Conservation (phyloP, 345 rosid genomes). For the Aurinia saxatilis region DNA sequence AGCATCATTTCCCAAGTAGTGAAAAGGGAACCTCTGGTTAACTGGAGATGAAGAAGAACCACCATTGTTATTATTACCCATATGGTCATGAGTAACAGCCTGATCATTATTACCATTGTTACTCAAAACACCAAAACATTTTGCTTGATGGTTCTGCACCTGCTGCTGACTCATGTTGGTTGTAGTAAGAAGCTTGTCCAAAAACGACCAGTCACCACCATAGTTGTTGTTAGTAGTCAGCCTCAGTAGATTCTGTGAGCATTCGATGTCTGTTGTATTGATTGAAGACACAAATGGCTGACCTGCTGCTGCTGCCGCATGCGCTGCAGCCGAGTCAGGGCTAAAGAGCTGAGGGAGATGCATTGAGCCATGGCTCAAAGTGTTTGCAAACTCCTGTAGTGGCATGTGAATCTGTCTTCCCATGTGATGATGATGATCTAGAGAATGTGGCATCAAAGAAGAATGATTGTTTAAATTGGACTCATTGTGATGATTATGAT, state of each 20-base stretch:
- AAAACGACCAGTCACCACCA: conserved; percentile 74
- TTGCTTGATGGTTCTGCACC: conserved; percentile 23
- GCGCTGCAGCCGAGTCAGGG: conserved; percentile 45
- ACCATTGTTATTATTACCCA: conserved; percentile 29
- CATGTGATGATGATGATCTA: conserved; percentile 22
- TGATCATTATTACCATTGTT: conserved; percentile 5
- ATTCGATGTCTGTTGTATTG: conserved; percentile 42
- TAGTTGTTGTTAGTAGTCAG: conserved; percentile 48
- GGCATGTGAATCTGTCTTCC: conserved; percentile 25
- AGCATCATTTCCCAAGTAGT: conserved; percentile 45
- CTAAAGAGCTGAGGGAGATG: conserved; percentile 82
- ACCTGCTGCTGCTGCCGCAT: conserved; percentile 20
- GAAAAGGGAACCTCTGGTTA: conserved; percentile 55
- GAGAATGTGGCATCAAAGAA: conserved; percentile 14
- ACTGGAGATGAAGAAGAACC: conserved; percentile 28
- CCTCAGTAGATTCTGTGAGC: conserved; percentile 66
- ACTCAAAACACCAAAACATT: conserved; percentile 18
- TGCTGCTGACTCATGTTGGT: conserved; percentile 25
- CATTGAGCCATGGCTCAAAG: conserved; percentile 41
- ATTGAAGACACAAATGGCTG: conserved; percentile 31
- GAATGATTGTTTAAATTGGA: conserved; percentile 21
- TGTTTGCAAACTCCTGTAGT: conserved; percentile 25
- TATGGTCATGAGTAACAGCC: conserved; percentile 18
- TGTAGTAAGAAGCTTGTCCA: conserved; percentile 79
- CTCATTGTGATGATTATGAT: conserved; percentile 19